Percentiles rank a stretch among this genome's conserved stretches.
phyloP scores from a whole-genome alignment of 768 basidiomycete genomes.

The Mycena polygramma region DNA sequence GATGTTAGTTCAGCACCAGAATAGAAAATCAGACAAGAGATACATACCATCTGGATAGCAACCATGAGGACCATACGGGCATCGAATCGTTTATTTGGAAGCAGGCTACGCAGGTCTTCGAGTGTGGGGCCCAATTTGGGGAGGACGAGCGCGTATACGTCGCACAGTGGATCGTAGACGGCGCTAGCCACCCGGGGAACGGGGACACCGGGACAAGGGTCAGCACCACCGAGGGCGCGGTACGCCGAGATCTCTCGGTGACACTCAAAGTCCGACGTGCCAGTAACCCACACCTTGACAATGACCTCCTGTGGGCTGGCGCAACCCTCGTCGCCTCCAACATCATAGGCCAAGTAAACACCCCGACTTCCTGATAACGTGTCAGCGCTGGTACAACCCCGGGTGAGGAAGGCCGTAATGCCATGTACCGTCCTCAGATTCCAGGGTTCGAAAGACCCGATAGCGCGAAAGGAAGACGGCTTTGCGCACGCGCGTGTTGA shows the following conservation, averaged over 20 bases:
- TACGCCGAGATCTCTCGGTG: constrained; percentile 44
- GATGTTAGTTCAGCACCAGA: not conserved
- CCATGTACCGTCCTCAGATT: constrained; percentile 43
- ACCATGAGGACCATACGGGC: constrained; percentile 44
- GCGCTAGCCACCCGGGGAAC: constrained; percentile 28
- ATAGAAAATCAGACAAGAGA: constrained; percentile 1
- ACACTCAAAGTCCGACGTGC: constrained; percentile 43
- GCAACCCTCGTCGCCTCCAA: constrained; percentile 43
- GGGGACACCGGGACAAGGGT: constrained; percentile 35
- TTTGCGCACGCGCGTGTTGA: constrained; percentile 47
- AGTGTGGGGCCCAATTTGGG: constrained; percentile 47
- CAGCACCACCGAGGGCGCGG: constrained; percentile 17
- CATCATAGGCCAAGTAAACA: constrained; percentile 48
- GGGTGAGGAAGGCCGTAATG: no score
- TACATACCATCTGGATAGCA: constrained; percentile 46
- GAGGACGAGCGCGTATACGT: constrained; percentile 44
- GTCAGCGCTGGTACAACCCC: not conserved
- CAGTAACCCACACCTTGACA: constrained; percentile 46
- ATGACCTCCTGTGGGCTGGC: constrained; percentile 38
- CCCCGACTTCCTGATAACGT: constrained; percentile 42
- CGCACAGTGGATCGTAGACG: constrained; percentile 35
- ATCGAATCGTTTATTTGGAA: constrained; percentile 36
- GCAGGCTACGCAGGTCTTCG: constrained; percentile 38
- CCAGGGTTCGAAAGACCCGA: constrained; percentile 45
- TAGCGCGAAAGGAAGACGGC: constrained; percentile 42